Conservation (phyloP, 148 eudicot species). For the Limonium bicolor region DNA sequence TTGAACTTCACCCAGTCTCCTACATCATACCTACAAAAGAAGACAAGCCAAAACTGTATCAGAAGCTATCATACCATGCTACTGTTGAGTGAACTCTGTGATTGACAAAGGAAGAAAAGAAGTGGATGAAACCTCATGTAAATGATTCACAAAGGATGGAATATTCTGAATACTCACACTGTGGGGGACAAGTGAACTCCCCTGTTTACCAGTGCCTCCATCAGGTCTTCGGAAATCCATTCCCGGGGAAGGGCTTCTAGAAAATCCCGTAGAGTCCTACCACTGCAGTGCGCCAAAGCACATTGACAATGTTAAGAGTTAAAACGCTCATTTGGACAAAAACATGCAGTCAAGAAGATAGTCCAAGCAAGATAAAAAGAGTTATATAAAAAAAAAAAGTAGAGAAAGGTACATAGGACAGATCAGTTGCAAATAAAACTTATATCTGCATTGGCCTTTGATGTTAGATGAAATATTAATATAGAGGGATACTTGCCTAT, state of each 20-base stretch:
- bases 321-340: too few species aligned
- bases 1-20: slow-evolving; percentile 96
- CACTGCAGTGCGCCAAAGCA: slow-evolving; percentile 60
- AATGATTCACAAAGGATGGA: background rate
- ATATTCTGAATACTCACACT: slow-evolving; percentile 33
- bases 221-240: slow-evolving; percentile 96
- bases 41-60: background rate
- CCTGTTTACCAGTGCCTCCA: slow-evolving; percentile 68
- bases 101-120: too few species aligned
- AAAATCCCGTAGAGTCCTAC: slow-evolving; percentile 78
- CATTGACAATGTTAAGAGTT: slow-evolving; percentile 6
- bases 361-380: too few species aligned
- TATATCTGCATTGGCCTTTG: background rate
- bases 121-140: too few species aligned
- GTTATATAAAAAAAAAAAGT: too few species aligned
- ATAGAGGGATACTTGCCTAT: slow-evolving; percentile 53
- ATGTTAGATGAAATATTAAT: too few species aligned
- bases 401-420: too few species aligned
- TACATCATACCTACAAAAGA: slow-evolving; percentile 42
- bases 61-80: background rate
- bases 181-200: slow-evolving; percentile 90
- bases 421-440: too few species aligned
- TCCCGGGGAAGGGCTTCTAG: slow-evolving; percentile 98
- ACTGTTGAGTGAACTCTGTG: background rate
- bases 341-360: too few species aligned